A percentile compares a stretch with the other conserved stretches of the same genome.
phyloP scores from a whole-genome alignment of 345 rosid species.

The Syzygium aromaticum region DNA sequence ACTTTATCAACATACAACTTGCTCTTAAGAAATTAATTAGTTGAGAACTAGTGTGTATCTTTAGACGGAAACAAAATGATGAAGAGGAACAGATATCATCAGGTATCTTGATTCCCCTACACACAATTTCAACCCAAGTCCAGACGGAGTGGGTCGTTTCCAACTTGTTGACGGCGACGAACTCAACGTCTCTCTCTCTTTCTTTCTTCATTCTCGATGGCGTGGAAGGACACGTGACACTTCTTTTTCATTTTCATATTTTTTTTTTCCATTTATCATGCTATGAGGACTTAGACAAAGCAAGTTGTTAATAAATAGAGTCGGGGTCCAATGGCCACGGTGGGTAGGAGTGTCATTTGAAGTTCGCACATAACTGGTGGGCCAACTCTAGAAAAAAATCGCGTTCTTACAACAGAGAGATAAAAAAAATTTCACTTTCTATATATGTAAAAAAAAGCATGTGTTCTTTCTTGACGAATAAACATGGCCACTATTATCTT shows the following conservation, averaged over 20 bases:
- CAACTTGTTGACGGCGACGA: too few species aligned
- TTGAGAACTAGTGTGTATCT: background rate
- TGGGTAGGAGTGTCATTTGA: background rate
- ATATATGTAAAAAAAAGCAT: background rate
- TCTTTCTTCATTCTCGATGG: background rate
- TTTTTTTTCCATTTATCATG: background rate
- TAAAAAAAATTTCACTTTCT: too few species aligned
- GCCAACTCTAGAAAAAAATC: too few species aligned
- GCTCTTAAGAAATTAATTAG: background rate
- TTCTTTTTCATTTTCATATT: too few species aligned
- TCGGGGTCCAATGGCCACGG: background rate
- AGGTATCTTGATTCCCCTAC: rapidly evolving
- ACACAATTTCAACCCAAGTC: background rate
- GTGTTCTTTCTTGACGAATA: background rate
- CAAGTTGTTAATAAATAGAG: background rate
- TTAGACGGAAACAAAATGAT: background rate
- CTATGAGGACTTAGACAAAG: background rate
- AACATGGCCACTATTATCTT: background rate
- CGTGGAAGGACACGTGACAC: background rate
- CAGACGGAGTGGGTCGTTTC: background rate
- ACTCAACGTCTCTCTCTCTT: too few species aligned
- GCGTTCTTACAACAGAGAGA: too few species aligned
- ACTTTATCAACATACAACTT: background rate
- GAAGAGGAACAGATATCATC: too few species aligned
- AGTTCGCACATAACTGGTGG: background rate